Evolutionary conservation across 805 yeast species (phyloP), one percentile per base, ranked within the genome.

Genomic region (Scheffersomyces ergatensis): DNA sequence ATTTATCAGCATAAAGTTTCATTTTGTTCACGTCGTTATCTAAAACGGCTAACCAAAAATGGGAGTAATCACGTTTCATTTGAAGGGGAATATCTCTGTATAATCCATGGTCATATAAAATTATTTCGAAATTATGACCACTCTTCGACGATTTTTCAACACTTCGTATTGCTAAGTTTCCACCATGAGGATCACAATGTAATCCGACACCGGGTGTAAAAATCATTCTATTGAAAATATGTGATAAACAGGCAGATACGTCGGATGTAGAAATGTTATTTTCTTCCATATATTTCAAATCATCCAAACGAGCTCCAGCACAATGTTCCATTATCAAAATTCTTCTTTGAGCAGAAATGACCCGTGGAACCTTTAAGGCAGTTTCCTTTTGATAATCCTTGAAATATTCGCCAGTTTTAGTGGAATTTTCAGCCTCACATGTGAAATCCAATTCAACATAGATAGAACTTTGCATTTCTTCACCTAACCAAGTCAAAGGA

Each of bases 161-260:
- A 9, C 62, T 52, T 41, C 89, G 70, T 17, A 93, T 88, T 0
- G 98, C 97, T 44, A 93, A 68, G 55, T 93, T 93, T 0, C 99
- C 99, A 9, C 96, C 96, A 60, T 93, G 99, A 1, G 99, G 99
- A 60, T 93, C 99, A 66, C 99, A 93, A 60, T 93, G 99, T 33
- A 93, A 77, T 0, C 92, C 88, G 17, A 89, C 96, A 20, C 81
- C 83, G 0, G 97, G 95, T 2, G 95, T 84, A 67, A 93, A 93
- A 31, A 93, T 89, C 99, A 93, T 93, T 55, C 81, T 83, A 67
- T 92, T 88, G 70, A 93, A 93, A 21, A 89, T 82, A 52, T 92
- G 96, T 0, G 97, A 81, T 29, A 93, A 70, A 58, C 97, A 92
- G 5, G 83, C 67, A 2, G 95, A 83, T 7, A 93, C 95, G 47